Evolutionary conservation across 108 stramenopile genomes (phyloP).

Genomic region (Mediolabrus comicus): DNA sequence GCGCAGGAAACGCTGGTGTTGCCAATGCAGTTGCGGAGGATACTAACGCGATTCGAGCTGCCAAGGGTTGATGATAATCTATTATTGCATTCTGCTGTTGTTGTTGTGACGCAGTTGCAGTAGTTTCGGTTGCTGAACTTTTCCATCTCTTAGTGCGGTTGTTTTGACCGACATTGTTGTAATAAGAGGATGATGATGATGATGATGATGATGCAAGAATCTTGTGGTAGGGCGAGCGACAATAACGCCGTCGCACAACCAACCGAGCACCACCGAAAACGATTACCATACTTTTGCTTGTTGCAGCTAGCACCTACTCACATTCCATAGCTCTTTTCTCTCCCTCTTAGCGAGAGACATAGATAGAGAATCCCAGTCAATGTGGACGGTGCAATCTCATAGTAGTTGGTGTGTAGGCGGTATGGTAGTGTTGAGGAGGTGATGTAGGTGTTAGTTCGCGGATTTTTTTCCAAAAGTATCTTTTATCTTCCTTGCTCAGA

Average conservation of each 20-base stretch:
- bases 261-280: not conserved
- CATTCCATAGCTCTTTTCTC: no score
- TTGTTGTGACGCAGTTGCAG: not conserved
- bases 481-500: no score
- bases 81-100: not conserved
- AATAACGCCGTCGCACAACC: not conserved
- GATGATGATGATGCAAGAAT: not conserved
- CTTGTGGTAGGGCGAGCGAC: not conserved
- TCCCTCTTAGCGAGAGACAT: no score
- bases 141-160: no score
- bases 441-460: no score
- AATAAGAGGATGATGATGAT: not conserved
- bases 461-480: no score
- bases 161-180: not conserved
- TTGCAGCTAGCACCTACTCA: no score
- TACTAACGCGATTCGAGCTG: slow-evolving; percentile 43
- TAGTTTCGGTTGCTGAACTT: no score
- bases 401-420: no score
- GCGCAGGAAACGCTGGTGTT: slow-evolving; percentile 49
- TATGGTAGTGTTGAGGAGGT: no score
- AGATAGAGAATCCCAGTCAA: no score
- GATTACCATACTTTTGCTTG: not conserved
- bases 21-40: slow-evolving; percentile 41
- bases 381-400: no score
- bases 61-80: slow-evolving; percentile 34